Percentiles rank a stretch among this genome's conserved stretches.
phyloP scores from a whole-genome alignment of 164 flowering plant species.

The Umbellularia californica region DNA sequence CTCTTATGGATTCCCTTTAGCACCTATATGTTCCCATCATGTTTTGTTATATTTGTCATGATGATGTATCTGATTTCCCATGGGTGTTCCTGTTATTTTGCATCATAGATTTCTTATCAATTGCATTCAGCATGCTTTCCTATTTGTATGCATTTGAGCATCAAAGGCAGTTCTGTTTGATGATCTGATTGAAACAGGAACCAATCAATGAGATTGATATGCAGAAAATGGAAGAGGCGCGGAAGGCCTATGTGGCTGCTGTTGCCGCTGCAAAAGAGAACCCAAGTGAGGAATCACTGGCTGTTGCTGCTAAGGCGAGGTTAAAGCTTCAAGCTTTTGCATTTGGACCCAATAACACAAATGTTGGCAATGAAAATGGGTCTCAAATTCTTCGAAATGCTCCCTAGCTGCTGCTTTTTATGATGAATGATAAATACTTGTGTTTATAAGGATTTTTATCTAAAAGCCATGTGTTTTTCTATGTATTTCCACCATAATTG shows the following conservation, averaged over 20 bases:
- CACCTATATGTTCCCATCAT: too few species aligned
- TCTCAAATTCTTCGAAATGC: neutral
- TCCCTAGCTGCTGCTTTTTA: neutral
- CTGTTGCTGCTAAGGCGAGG: constrained; percentile 62
- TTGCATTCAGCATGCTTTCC: too few species aligned
- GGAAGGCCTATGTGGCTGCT: constrained; percentile 60
- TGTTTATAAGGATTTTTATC: neutral
- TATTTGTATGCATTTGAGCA: too few species aligned
- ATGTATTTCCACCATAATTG: neutral
- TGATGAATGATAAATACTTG: neutral
- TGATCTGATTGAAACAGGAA: constrained; percentile 35
- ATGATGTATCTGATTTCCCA: too few species aligned
- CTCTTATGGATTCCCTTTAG: too few species aligned
- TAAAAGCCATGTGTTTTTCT: too few species aligned
- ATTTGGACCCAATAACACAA: constrained; percentile 17
- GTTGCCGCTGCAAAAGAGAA: constrained; percentile 64
- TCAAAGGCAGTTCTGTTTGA: neutral
- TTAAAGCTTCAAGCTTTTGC: constrained; percentile 58
- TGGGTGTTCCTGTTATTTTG: too few species aligned
- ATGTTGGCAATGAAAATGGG: neutral
- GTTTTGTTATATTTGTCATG: too few species aligned
- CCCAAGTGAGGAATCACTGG: constrained; percentile 72
- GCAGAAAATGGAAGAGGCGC: constrained; percentile 71
- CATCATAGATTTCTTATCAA: too few species aligned
- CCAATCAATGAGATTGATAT: constrained; percentile 44